These are phyloP conservation scores for Medicago ruthenica DNA, from an alignment of 306 rosid species.

Conservation along the genomic window DNA sequence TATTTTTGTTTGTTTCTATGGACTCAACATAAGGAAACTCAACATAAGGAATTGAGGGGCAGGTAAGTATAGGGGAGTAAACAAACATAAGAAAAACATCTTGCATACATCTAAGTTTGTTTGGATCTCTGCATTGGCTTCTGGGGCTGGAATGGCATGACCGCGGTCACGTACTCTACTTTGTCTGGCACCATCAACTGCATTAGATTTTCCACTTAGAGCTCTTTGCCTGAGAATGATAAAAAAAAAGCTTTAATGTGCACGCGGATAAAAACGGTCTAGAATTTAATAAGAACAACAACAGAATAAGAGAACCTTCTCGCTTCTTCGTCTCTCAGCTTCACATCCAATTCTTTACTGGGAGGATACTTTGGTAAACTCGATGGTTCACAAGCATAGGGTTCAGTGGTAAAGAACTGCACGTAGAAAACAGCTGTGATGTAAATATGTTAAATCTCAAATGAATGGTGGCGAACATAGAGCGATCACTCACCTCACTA, in stretches of 20 bases:
- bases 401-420: neutral
- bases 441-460: neutral
- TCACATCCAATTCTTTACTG: neutral
- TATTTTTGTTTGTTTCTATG: neutral
- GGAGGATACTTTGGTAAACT: constrained; percentile 3
- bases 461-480: neutral
- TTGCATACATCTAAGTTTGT: neutral
- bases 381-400: neutral
- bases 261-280: neutral
- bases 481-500: neutral
- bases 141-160: neutral
- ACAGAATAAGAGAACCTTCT: neutral
- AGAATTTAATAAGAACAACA: neutral
- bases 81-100: neutral
- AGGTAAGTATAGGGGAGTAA: neutral
- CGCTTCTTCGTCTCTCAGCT: constrained; percentile 6
- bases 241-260: neutral
- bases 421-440: neutral
- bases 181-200: neutral
- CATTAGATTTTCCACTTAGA: neutral
- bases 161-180: neutral
- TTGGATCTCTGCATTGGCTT: constrained; percentile 11
- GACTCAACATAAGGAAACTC: neutral
- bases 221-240: neutral
- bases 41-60: neutral